These are phyloP conservation scores for Boeremia lycopersici DNA, from an alignment of 2,329 filamentous ascomycete species.

Conservation along the genomic window DNA sequence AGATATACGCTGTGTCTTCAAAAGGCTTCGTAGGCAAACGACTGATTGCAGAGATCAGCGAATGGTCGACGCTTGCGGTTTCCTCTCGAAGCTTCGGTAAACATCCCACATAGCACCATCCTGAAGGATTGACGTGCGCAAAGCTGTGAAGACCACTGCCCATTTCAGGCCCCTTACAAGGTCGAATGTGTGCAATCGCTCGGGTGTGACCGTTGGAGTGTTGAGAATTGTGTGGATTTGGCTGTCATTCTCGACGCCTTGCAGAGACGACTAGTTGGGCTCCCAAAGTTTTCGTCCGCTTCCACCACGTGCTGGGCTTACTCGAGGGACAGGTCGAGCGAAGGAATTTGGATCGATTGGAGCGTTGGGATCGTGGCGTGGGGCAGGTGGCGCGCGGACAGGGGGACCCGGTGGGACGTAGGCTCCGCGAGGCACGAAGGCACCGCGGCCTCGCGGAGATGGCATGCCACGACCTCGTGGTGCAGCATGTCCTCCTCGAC, in stretches of 20 bases:
- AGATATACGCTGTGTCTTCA: neutral
- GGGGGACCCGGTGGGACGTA: constrained; percentile 39
- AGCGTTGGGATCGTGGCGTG: constrained; percentile 43
- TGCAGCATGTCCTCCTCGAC: constrained; percentile 33
- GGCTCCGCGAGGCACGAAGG: constrained; percentile 37
- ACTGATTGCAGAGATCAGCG: neutral
- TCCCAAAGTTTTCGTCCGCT: constrained; percentile 48
- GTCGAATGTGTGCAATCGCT: neutral
- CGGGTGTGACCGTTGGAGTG: neutral
- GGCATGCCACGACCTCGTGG: constrained; percentile 33
- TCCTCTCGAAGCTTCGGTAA: neutral
- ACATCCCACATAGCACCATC: neutral
- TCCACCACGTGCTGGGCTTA: constrained; percentile 39
- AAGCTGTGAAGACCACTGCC: neutral
- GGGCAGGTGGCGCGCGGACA: constrained; percentile 33
- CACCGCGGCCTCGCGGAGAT: constrained; percentile 34
- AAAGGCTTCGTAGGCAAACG: neutral
- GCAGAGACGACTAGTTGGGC: constrained; percentile 38
- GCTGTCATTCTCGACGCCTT: constrained; percentile 11
- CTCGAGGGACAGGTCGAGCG: constrained; percentile 41
- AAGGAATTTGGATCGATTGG: constrained; percentile 51
- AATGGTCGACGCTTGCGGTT: neutral
- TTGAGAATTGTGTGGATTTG: constrained; percentile 1
- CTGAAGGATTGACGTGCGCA: neutral
- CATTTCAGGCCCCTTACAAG: neutral